A percentile compares a stretch with the other conserved stretches of the same genome.
Conservation (phyloP, 139 green algal species). For the Chlorokybus atmophyticus region DNA sequence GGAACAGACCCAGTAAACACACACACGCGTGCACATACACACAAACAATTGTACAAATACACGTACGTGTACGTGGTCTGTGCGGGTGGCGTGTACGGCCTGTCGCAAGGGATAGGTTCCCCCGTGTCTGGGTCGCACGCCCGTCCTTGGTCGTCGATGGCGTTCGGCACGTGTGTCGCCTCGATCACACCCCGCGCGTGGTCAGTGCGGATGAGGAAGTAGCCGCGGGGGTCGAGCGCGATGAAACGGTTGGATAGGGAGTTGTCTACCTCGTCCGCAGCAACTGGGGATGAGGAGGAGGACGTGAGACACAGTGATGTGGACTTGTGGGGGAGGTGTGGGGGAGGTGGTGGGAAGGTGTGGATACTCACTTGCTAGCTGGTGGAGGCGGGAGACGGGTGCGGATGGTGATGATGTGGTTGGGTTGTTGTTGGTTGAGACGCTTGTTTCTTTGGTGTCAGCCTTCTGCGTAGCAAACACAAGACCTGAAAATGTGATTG, state of each 20-base stretch:
- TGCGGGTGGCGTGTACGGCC: conserved; percentile 20
- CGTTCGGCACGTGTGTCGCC: conserved; percentile 39
- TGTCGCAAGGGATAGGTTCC: conserved; percentile 41
- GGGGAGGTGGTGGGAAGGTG: too few species aligned
- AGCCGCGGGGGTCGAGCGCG: conserved; percentile 38
- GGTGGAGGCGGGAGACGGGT: too few species aligned
- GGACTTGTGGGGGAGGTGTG: too few species aligned
- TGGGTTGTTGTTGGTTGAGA: too few species aligned
- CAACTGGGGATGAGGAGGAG: too few species aligned
- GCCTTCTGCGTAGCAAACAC: too few species aligned
- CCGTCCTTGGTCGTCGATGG: conserved; percentile 42
- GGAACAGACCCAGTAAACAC: not conserved
- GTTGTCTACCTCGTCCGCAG: conserved; percentile 42
- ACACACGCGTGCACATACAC: not conserved
- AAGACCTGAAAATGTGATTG: too few species aligned
- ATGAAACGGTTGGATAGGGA: conserved; percentile 34
- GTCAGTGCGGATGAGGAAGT: conserved; percentile 46
- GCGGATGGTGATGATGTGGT: too few species aligned
- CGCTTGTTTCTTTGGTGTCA: too few species aligned
- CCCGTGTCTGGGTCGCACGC: conserved; percentile 47
- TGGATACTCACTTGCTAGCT: too few species aligned
- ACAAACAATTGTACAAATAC: not conserved
- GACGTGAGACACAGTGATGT: too few species aligned
- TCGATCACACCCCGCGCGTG: conserved; percentile 23
- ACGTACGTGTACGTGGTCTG: conserved; percentile 4